Conservation (phyloP, 2,329 filamentous ascomycete genomes). For the Apiospora pterosperma region DNA sequence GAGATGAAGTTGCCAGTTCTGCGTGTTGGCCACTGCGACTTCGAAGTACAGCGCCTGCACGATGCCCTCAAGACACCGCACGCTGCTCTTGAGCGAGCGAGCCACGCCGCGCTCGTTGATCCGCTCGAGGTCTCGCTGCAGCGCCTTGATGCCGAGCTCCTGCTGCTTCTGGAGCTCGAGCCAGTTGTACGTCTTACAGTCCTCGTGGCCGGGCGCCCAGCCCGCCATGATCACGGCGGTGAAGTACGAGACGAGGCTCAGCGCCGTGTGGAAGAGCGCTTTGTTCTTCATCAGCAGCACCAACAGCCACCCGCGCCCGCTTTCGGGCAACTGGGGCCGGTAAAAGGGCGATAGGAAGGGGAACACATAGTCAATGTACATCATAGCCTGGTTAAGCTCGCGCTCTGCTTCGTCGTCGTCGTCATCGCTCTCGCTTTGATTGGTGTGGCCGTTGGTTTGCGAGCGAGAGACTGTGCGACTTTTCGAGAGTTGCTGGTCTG, state of each 20-base stretch:
- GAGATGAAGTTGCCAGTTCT: slow-evolving; percentile 48
- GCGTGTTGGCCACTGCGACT: slow-evolving; percentile 39
- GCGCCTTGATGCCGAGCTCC: slow-evolving; percentile 39
- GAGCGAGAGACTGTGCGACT: not conserved
- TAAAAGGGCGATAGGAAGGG: slow-evolving; percentile 64
- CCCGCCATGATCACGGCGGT: slow-evolving; percentile 43
- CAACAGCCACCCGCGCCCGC: slow-evolving; percentile 60
- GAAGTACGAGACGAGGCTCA: slow-evolving; percentile 57
- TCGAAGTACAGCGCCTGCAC: slow-evolving; percentile 54
- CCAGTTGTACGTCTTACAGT: slow-evolving; percentile 32
- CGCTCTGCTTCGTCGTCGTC: slow-evolving; percentile 14
- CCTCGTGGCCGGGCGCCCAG: slow-evolving; percentile 26
- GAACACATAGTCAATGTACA: slow-evolving; percentile 60
- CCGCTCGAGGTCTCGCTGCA: slow-evolving; percentile 38
- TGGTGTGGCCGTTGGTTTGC: not conserved
- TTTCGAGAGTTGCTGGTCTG: not conserved
- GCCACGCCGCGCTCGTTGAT: slow-evolving; percentile 26
- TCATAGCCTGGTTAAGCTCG: slow-evolving; percentile 42
- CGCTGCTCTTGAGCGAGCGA: slow-evolving; percentile 44
- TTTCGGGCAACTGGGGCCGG: slow-evolving; percentile 49
- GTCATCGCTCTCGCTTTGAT: not conserved
- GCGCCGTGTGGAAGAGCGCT: slow-evolving; percentile 53
- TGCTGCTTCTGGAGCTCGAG: slow-evolving; percentile 40
- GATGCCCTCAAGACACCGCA: slow-evolving; percentile 49
- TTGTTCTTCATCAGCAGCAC: slow-evolving; percentile 54